Evolutionary conservation across 2,329 filamentous ascomycete genomes (phyloP).

Genomic region (Chrysoporthe cubensis): DNA sequence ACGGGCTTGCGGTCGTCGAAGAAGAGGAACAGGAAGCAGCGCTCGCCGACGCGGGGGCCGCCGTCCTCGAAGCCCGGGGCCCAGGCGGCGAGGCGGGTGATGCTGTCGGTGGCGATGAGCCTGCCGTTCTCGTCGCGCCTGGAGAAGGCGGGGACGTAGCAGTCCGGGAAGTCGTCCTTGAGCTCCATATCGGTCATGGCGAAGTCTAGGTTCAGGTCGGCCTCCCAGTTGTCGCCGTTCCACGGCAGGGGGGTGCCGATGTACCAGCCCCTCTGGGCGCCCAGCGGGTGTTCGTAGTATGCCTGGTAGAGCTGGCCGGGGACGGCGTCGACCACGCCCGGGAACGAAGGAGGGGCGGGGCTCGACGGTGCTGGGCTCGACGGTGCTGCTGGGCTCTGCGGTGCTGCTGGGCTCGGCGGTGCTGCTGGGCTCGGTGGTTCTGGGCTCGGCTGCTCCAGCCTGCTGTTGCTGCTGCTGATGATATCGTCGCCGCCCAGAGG

Average conservation of each 20-base stretch:
- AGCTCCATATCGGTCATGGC: conserved; percentile 8
- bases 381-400: too few relatives aligned
- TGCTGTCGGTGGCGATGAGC: not conserved
- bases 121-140: not conserved
- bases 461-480: too few relatives aligned
- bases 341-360: not conserved
- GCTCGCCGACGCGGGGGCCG: not conserved
- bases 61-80: not conserved
- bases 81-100: conserved; percentile 15
- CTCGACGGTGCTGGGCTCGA: not conserved
- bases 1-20: conserved; percentile 18
- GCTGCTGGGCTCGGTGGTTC: too few relatives aligned
- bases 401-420: too few relatives aligned
- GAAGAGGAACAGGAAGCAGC: conserved; percentile 18
- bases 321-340: conserved; percentile 1
- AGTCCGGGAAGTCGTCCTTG: conserved; percentile 7
- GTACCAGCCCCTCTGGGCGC: not conserved
- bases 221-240: conserved; percentile 13
- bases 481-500: too few relatives aligned
- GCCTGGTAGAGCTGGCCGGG: conserved; percentile 24
- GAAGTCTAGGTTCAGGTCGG: conserved; percentile 13
- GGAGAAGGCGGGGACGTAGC: not conserved
- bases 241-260: conserved; percentile 17
- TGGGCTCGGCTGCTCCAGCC: too few relatives aligned
- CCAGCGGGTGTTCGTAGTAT: conserved; percentile 13